Evolutionary conservation across 2,329 filamentous ascomycete genomes (phyloP), one percentile per base, ranked within the genome.

Genomic region (Colletotrichum costaricense): DNA sequence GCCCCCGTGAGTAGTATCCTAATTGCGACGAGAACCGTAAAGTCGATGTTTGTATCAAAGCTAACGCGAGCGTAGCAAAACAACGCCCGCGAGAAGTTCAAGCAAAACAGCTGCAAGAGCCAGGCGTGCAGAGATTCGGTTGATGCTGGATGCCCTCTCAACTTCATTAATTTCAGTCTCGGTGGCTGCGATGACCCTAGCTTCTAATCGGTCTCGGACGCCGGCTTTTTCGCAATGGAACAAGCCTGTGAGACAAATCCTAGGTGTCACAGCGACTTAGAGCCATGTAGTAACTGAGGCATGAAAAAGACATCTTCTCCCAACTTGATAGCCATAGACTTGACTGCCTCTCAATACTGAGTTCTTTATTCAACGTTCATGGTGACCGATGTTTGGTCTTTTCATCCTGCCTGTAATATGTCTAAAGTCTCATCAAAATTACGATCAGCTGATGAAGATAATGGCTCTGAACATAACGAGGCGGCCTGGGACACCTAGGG

Each of bases 161-260:
- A 24, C 42, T n/a, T 11, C 42, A 56, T 71, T 7, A 71, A 67
- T 49, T 71, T 71, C 14, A 30, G 4, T 5, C 68, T 62, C 4
- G 68, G 68, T 4, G 68, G 68, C 33, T 71, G 68, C 26, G 68
- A 71, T 24, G 68, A 71, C 42, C 68, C 68, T 6, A 60, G 56
- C 30, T 30, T 11, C 8, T 71, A 12, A 35, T 49, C 28, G 42
- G 19, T 19, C 8, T 11, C 42, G n/a, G 19, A 8, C 8, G 8
- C 19, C 19, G 42, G 19, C 19, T 5, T 22, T 49, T 4, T 9
- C 16, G 19, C 42, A 49, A 49, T 9, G 19, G 42, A 4, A 49
- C 19, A 22, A 11, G 42, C 16, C 7, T 7, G 19, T 8, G 19
- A 7, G 19, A 49, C 4, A n/a, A 4, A 49, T 49, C 19, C 19